Evolutionary conservation across 441 rosid genomes (phyloP).

Genomic region (Euphorbia celastroides): DNA sequence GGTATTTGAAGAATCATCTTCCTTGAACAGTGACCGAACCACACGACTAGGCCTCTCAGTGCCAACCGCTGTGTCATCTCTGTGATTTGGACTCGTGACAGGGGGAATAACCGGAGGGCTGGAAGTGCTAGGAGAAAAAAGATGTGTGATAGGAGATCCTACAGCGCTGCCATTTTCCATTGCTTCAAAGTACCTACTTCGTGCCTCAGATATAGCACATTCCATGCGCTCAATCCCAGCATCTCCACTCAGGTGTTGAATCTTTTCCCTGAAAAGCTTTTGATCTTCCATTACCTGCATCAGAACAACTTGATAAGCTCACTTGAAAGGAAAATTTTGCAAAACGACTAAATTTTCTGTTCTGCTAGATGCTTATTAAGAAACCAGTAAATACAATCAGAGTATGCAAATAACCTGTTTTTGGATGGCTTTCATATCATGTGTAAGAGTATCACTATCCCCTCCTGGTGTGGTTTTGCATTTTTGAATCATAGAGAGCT

Average conservation of each 20-base stretch:
- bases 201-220: constrained; percentile 60
- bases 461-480: constrained; percentile 65
- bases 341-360: not conserved
- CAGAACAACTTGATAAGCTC: not conserved
- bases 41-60: constrained; percentile 44
- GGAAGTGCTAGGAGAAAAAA: constrained; percentile 36
- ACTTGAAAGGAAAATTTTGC: not conserved
- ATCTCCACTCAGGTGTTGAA: constrained; percentile 69
- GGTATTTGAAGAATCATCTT: constrained; percentile 26
- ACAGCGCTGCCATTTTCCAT: constrained; percentile 55
- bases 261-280: constrained; percentile 75
- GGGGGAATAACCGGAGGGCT: constrained; percentile 32
- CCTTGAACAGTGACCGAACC: constrained; percentile 59
- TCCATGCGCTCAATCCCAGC: constrained; percentile 84
- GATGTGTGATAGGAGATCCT: constrained; percentile 41
- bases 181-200: constrained; percentile 52
- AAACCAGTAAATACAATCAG: too few species aligned
- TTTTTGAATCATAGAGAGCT: constrained; percentile 92
- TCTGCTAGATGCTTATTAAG: not conserved
- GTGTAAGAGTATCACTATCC: constrained; percentile 49
- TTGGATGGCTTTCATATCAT: constrained; percentile 86
- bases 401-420: constrained; percentile 25
- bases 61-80: constrained; percentile 24
- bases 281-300: constrained; percentile 79
- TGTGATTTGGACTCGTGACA: constrained; percentile 9